A percentile compares a stretch with the other conserved stretches of the same genome.
phyloP scores from a whole-genome alignment of 2,329 filamentous ascomycete species.

The Ophiocordyceps australis region DNA sequence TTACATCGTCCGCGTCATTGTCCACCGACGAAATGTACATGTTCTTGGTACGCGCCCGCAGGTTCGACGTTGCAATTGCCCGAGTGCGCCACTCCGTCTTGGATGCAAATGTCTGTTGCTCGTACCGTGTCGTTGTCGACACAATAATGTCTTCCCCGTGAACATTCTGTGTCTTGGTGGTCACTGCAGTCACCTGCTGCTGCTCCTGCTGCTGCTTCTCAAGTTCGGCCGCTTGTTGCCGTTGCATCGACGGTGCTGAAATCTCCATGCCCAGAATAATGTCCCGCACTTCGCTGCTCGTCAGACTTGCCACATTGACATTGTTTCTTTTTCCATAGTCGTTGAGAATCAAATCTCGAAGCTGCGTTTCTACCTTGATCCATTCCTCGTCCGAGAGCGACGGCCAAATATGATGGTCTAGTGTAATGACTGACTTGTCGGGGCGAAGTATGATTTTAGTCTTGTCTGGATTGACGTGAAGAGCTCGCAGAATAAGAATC shows the following conservation, averaged over 20 bases:
- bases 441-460: slow-evolving; percentile 89
- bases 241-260: slow-evolving; percentile 90
- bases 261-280: slow-evolving; percentile 99
- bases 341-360: slow-evolving; percentile 89
- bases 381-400: slow-evolving; percentile 87
- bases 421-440: slow-evolving; percentile 95
- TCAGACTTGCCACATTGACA: slow-evolving; percentile 93
- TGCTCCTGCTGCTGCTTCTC: slow-evolving; percentile 98
- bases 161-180: slow-evolving; percentile 94
- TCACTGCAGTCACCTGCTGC: slow-evolving; percentile 88
- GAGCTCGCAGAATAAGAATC: slow-evolving; percentile 77
- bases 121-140: slow-evolving; percentile 93
- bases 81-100: slow-evolving; percentile 98
- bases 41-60: slow-evolving; percentile 88
- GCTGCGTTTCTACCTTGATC: slow-evolving; percentile 97
- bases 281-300: slow-evolving; percentile 89
- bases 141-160: slow-evolving; percentile 97
- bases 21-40: slow-evolving; percentile 97
- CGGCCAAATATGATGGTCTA: slow-evolving; percentile 98
- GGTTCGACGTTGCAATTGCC: slow-evolving; percentile 89
- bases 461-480: slow-evolving; percentile 97
- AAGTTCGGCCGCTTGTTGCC: slow-evolving; percentile 95
- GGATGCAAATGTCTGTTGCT: slow-evolving; percentile 92
- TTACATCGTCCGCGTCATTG: slow-evolving; percentile 76
- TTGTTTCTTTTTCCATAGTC: slow-evolving; percentile 99